Conservation (phyloP, 1,284 basidiomycete species). For the Ceratobasidium sp. region DNA sequence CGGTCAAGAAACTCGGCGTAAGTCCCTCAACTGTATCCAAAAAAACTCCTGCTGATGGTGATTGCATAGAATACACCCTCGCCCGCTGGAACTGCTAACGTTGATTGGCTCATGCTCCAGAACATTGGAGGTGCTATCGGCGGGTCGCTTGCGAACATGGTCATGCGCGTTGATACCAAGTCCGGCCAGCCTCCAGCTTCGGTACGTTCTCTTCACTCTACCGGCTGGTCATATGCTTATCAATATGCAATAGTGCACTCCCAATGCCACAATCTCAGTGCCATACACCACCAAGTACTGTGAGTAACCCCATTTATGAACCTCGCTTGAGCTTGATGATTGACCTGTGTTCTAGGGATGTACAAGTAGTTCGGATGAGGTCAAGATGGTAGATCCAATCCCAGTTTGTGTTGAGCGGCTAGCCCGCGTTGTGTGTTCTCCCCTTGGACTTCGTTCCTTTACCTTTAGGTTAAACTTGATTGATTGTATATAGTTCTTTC, state of each 20-base stretch:
- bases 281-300: slow-evolving; percentile 18
- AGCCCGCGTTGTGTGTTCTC: too few species aligned
- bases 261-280: slow-evolving; percentile 3
- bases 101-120: slow-evolving; percentile 18
- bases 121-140: slow-evolving; percentile 24
- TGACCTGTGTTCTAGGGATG: not conserved
- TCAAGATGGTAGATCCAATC: too few species aligned
- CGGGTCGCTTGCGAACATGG: slow-evolving; percentile 19
- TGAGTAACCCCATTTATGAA: not conserved
- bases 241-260: slow-evolving; percentile 3
- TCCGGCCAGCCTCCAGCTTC: slow-evolving; percentile 36
- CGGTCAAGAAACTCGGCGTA: slow-evolving; percentile 24
- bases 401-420: too few species aligned
- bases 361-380: too few species aligned
- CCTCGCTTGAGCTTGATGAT: not conserved
- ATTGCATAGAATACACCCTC: slow-evolving; percentile 9
- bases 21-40: not conserved
- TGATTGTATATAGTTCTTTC: too few species aligned
- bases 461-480: too few species aligned
- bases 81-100: slow-evolving; percentile 24
- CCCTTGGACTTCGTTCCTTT: too few species aligned
- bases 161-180: slow-evolving; percentile 33
- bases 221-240: not conserved
- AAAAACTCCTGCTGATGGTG: not conserved
- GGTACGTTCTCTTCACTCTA: too few species aligned